These are phyloP conservation scores for Trichosporon sp. DNA, from an alignment of 1,284 basidiomycete genomes.

Conservation along the genomic window DNA sequence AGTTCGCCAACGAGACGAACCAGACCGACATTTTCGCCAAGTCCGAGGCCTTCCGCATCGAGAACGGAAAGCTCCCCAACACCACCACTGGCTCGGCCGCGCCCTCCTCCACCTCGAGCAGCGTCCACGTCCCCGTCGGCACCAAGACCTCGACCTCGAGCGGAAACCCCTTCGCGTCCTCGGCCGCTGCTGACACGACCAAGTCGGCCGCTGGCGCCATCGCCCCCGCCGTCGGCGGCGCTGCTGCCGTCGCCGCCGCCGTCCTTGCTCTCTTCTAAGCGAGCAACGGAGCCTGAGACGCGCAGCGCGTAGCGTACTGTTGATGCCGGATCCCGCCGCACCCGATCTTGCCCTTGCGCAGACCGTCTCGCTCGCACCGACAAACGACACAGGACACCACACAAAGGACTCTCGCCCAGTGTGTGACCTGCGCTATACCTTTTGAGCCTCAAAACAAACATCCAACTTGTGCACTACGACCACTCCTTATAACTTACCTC, in stretches of 20 bases:
- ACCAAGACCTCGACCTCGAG: conserved; percentile 22
- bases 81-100: conserved; percentile 20
- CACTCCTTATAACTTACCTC: background rate
- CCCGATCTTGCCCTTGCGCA: no score
- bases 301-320: no score
- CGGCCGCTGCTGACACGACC: background rate
- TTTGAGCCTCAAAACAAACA: background rate
- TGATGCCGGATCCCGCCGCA: no score
- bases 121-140: conserved; percentile 27
- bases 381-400: no score
- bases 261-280: conserved; percentile 31
- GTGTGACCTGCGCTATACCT: background rate
- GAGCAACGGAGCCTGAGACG: no score
- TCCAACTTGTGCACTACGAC: conserved; percentile 5
- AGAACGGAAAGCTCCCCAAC: conserved; percentile 36
- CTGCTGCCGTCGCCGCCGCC: conserved; percentile 27
- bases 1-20: conserved; percentile 60
- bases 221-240: conserved; percentile 26
- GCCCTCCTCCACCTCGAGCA: background rate
- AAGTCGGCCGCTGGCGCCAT: background rate
- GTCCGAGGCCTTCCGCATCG: conserved; percentile 57
- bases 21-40: conserved; percentile 57
- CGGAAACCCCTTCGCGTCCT: conserved; percentile 29
- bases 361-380: no score
- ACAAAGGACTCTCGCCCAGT: no score